Percentiles rank a stretch among this genome's conserved stretches.
phyloP scores from a whole-genome alignment of 306 rosid species.

The Cotoneaster glaucophyllus region DNA sequence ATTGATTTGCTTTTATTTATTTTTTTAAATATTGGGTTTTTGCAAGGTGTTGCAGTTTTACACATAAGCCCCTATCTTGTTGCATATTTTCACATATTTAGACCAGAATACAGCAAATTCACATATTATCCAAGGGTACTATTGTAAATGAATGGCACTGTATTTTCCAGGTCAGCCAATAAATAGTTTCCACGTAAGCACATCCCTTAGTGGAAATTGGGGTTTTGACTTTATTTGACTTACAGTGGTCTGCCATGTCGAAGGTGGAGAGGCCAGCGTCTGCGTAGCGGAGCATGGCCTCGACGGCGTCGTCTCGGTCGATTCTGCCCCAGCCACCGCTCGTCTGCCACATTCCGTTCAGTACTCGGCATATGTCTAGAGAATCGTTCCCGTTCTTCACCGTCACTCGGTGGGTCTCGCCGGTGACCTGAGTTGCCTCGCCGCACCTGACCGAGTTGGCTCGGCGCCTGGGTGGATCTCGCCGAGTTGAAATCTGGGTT shows the following conservation, averaged over 20 bases:
- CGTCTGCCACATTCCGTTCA: constrained; percentile 90
- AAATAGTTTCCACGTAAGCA: background rate
- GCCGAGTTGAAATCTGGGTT: background rate
- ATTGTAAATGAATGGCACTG: background rate
- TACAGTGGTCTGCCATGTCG: constrained; percentile 97
- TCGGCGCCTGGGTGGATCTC: background rate
- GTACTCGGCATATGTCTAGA: constrained; percentile 58
- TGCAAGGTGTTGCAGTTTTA: background rate
- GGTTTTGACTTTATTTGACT: background rate
- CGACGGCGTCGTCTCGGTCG: constrained; percentile 72
- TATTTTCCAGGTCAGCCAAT: background rate
- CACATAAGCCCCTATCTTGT: background rate
- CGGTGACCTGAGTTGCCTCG: constrained; percentile 10
- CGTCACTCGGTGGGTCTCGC: constrained; percentile 38
- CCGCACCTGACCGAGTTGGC: constrained; percentile 39
- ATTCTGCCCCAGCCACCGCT: constrained; percentile 89
- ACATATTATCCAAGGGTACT: background rate
- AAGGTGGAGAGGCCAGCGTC: constrained; percentile 80
- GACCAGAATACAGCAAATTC: background rate
- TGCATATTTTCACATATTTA: too few relatives aligned
- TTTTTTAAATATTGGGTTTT: background rate
- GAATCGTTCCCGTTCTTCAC: constrained; percentile 59
- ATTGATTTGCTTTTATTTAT: background rate
- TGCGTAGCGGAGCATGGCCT: constrained; percentile 84
- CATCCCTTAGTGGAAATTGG: background rate